A percentile compares a stretch with the other conserved stretches of the same genome.
These are phyloP conservation scores for Creolimax fragrantissima DNA, from an alignment of 78 protist species.

Conservation along the genomic window DNA sequence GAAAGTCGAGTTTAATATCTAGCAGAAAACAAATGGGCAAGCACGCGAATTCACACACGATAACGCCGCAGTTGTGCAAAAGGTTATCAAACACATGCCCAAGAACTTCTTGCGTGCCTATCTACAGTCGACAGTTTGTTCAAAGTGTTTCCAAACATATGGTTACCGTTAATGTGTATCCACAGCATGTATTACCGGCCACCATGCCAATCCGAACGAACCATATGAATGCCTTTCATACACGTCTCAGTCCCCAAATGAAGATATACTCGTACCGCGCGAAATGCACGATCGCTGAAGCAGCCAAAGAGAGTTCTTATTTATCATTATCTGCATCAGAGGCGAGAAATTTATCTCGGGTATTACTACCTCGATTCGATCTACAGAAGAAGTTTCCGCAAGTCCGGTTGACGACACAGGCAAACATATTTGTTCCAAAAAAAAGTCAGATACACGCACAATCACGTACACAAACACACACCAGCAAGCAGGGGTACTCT, in stretches of 20 bases:
- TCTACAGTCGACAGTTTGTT: too few relatives aligned
- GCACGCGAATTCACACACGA: not conserved
- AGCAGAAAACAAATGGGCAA: not conserved
- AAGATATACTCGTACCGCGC: not conserved
- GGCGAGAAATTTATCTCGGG: too few relatives aligned
- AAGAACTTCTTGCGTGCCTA: too few relatives aligned
- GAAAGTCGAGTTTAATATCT: not conserved
- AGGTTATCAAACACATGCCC: too few relatives aligned
- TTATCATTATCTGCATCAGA: too few relatives aligned
- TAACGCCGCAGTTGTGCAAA: too few relatives aligned
- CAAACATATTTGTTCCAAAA: not conserved
- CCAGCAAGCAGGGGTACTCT: not conserved
- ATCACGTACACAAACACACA: conserved; percentile 2
- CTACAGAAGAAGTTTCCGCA: not conserved
- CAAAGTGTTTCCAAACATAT: too few relatives aligned
- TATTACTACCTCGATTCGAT: not conserved
- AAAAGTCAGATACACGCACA: not conserved
- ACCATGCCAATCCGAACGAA: too few relatives aligned
- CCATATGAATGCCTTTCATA: too few relatives aligned
- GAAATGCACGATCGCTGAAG: not conserved
- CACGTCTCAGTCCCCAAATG: not conserved
- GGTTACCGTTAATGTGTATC: too few relatives aligned
- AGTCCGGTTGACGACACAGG: too few relatives aligned
- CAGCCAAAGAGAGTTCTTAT: not conserved
- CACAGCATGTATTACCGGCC: too few relatives aligned